These are phyloP conservation scores for Hypoxylon rubiginosum DNA, from an alignment of 2,329 filamentous ascomycete species.

Conservation along the genomic window DNA sequence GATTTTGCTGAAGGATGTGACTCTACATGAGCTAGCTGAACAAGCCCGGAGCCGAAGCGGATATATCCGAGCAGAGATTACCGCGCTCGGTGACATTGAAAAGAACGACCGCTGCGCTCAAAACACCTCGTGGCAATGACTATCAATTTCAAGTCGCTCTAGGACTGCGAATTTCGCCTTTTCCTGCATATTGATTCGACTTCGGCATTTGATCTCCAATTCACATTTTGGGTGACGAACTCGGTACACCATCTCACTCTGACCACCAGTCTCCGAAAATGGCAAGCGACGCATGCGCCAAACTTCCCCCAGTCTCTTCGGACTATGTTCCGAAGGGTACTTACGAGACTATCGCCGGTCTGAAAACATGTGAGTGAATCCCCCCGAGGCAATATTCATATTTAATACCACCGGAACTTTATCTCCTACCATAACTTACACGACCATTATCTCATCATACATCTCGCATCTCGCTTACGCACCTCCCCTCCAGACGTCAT, in stretches of 20 bases:
- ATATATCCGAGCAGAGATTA: not conserved
- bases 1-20: not conserved
- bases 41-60: constrained; percentile 30
- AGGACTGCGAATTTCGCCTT: not conserved
- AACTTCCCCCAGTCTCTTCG: constrained; percentile 55
- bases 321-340: constrained; percentile 58
- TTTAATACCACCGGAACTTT: not conserved
- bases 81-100: not conserved
- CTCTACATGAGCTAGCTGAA: not conserved
- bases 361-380: constrained; percentile 57
- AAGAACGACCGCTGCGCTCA: not conserved
- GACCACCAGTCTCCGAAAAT: constrained; percentile 19
- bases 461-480: not conserved
- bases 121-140: not conserved
- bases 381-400: not conserved
- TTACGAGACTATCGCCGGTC: constrained; percentile 56
- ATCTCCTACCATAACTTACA: not conserved
- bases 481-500: constrained; percentile 51
- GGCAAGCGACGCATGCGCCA: constrained; percentile 47
- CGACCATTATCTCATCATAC: not conserved
- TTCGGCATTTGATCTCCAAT: not conserved
- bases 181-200: not conserved
- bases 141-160: not conserved
- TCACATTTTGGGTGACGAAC: not conserved
- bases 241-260: not conserved